Conservation (phyloP, 345 rosid species). For the Ceriops decandra region DNA sequence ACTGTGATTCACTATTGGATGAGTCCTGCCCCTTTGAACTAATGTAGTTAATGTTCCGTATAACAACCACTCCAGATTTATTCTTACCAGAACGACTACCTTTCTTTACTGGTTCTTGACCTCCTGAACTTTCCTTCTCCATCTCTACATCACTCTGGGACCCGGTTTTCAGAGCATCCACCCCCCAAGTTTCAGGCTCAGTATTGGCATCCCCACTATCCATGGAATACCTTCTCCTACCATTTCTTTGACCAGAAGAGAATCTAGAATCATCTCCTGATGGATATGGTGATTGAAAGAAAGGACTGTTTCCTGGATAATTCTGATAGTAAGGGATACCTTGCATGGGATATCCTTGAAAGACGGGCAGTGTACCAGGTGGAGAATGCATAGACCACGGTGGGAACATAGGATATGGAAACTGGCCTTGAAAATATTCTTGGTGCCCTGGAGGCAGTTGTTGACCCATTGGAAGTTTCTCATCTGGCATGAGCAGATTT, state of each 20-base stretch:
- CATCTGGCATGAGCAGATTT: slow-evolving; percentile 39
- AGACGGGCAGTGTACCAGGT: slow-evolving; percentile 66
- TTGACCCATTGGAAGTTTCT: slow-evolving; percentile 48
- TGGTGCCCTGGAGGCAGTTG: slow-evolving; percentile 43
- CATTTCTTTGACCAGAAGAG: slow-evolving; percentile 50
- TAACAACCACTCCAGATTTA: slow-evolving; percentile 70
- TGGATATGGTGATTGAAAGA: slow-evolving; percentile 59
- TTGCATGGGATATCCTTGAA: slow-evolving; percentile 85
- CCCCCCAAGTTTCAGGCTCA: slow-evolving; percentile 48
- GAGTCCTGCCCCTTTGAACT: slow-evolving; percentile 55
- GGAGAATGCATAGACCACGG: slow-evolving; percentile 92
- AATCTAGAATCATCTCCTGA: slow-evolving; percentile 57
- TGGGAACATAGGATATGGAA: slow-evolving; percentile 68
- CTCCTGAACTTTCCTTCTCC: slow-evolving; percentile 34
- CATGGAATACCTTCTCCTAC: slow-evolving; percentile 59
- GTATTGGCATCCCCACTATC: slow-evolving; percentile 43
- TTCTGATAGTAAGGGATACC: slow-evolving; percentile 75
- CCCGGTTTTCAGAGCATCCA: slow-evolving; percentile 35
- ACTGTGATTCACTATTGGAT: slow-evolving; percentile 56
- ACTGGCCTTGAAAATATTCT: slow-evolving; percentile 69
- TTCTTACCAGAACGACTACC: slow-evolving; percentile 50
- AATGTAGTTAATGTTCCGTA: slow-evolving; percentile 79
- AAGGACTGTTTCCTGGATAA: slow-evolving; percentile 60
- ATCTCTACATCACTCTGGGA: slow-evolving; percentile 43
- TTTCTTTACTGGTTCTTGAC: slow-evolving; percentile 32